These are phyloP conservation scores for Blastobotrys capitulatus DNA, from an alignment of 1,139 yeast genomes.

Conservation along the genomic window DNA sequence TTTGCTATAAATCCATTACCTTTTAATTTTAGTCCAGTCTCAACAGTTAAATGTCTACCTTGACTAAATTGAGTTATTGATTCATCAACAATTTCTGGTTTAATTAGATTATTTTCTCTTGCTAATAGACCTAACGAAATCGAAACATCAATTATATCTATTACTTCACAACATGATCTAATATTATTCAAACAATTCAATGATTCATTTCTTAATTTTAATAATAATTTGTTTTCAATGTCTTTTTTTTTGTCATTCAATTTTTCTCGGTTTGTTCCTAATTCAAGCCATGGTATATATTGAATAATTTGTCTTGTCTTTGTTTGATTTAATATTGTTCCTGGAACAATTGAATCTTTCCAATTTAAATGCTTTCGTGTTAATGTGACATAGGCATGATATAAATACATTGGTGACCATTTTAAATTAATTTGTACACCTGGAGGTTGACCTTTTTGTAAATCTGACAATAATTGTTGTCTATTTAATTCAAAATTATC, in stretches of 20 bases:
- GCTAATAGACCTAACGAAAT: conserved; percentile 70
- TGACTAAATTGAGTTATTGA: conserved; percentile 36
- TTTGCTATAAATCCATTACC: conserved; percentile 58
- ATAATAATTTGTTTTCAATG: conserved; percentile 45
- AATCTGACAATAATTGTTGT: conserved; percentile 1
- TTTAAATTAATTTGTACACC: conserved; percentile 25
- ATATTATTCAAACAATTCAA: conserved; percentile 39
- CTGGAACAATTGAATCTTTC: conserved; percentile 16
- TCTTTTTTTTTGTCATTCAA: conserved; percentile 25
- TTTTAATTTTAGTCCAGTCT: conserved; percentile 51
- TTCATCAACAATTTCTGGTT: conserved; percentile 57
- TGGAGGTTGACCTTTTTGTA: conserved; percentile 17
- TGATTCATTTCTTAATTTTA: conserved; percentile 39
- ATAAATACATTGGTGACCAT: conserved; percentile 34
- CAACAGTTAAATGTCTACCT: conserved; percentile 91
- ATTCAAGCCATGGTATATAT: conserved; percentile 26
- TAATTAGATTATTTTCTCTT: conserved; percentile 52
- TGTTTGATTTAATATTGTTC: conserved; percentile 23
- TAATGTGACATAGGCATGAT: conserved; percentile 25
- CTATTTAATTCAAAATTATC: conserved; percentile 19
- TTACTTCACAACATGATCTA: conserved; percentile 42
- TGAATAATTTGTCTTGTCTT: conserved; percentile 25
- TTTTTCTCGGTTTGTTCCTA: conserved; percentile 30
- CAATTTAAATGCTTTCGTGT: conserved; percentile 14
- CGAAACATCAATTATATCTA: conserved; percentile 70